A percentile compares a stretch with the other conserved stretches of the same genome.
Evolutionary conservation across 176 grass and related monocot species (phyloP).

Genomic region (Aegilops speltoides): DNA sequence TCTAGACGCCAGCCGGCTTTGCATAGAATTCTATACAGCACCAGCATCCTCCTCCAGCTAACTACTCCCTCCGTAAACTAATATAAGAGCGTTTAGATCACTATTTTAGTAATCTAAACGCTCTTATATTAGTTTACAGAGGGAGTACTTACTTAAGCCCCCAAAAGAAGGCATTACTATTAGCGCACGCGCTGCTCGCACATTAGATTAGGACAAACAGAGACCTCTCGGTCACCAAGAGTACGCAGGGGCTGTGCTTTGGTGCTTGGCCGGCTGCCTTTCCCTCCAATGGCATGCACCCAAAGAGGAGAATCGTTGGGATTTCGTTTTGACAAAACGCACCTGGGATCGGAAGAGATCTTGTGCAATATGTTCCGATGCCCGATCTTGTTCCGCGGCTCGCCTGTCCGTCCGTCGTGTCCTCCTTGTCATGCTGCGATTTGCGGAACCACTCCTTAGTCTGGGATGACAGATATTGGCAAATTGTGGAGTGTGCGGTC

Average conservation of each 20-base stretch:
- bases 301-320: slow-evolving; percentile 1
- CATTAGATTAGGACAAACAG: background rate
- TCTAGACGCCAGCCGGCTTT: slow-evolving; percentile 13
- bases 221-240: too few species aligned
- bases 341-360: background rate
- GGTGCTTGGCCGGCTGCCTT: too few species aligned
- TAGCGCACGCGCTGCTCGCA: background rate
- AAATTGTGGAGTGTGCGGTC: background rate
- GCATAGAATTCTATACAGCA: background rate
- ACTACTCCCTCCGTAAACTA: too few species aligned
- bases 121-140: too few species aligned
- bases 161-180: background rate
- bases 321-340: background rate
- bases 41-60: background rate
- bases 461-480: too few species aligned
- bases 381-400: slow-evolving; percentile 29
- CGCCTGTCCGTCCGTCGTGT: background rate
- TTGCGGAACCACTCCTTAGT: background rate
- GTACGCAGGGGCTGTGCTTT: too few species aligned
- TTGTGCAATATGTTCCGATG: slow-evolving; percentile 21
- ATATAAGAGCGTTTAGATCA: too few species aligned
- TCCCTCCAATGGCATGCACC: background rate
- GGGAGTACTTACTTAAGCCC: background rate
- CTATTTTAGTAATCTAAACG: too few species aligned
- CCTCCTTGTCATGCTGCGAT: background rate